phyloP scores from a whole-genome alignment of 176 grass and related monocot genomes.

The Otatea glauca region DNA sequence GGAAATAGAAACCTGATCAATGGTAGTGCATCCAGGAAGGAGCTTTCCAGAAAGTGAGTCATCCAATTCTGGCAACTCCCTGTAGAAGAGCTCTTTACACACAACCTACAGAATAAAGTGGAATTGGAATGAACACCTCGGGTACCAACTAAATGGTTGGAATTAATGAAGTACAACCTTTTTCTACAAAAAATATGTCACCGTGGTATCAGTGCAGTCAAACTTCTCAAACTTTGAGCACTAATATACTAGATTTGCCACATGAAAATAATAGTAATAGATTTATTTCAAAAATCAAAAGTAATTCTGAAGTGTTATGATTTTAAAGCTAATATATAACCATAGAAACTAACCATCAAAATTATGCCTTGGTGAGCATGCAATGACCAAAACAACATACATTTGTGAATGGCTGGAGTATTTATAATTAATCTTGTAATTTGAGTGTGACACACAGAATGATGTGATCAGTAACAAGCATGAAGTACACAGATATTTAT shows the following conservation, averaged over 20 bases:
- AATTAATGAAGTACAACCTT: neutral
- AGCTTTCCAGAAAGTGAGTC: conserved; percentile 82
- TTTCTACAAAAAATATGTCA: neutral
- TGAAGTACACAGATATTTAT: conserved; percentile 1
- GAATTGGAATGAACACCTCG: conserved; percentile 28
- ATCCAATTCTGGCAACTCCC: conserved; percentile 78
- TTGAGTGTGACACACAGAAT: conserved; percentile 18
- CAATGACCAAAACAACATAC: neutral
- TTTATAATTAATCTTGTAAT: conserved; percentile 16
- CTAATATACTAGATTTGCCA: neutral
- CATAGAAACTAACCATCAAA: neutral
- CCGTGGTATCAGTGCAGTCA: neutral
- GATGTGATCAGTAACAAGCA: neutral
- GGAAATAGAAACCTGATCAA: conserved; percentile 68
- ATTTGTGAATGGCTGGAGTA: neutral
- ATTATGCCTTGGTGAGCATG: neutral
- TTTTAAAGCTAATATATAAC: neutral
- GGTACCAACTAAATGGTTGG: neutral
- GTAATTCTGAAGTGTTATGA: neutral
- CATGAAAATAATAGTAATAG: conserved; percentile 16
- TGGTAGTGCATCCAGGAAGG: conserved; percentile 83
- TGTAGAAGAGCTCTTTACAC: conserved; percentile 98
- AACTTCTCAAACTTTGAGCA: neutral
- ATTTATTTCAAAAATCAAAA: neutral
- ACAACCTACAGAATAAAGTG: conserved; percentile 69